Conservation (phyloP, 345 rosid genomes). For the Camelina hispida region DNA sequence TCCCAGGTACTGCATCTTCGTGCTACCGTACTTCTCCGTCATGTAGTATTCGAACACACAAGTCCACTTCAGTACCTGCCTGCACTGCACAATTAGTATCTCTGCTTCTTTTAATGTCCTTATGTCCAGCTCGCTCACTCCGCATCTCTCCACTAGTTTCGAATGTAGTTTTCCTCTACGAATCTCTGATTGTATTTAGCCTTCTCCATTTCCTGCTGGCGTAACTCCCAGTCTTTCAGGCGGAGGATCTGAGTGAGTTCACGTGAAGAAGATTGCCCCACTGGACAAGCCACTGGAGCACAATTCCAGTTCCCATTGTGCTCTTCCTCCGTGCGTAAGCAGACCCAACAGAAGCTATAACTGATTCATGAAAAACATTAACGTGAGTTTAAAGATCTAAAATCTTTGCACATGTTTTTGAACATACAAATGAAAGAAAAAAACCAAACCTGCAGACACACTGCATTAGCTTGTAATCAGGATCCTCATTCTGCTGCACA, state of each 20-base stretch:
- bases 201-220: neutral
- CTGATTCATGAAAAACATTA: slow-evolving; percentile 10
- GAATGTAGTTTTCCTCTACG: neutral
- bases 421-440: neutral
- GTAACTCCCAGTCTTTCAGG: slow-evolving; percentile 2
- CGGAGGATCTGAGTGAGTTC: neutral
- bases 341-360: slow-evolving; percentile 7
- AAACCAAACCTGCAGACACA: slow-evolving; percentile 36
- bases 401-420: neutral
- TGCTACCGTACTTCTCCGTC: neutral
- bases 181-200: neutral
- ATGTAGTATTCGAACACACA: slow-evolving; percentile 3
- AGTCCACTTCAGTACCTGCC: slow-evolving; percentile 33
- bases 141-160: neutral
- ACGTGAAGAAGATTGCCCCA: neutral
- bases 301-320: neutral
- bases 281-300: neutral
- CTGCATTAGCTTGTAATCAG: neutral
- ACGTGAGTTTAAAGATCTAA: neutral
- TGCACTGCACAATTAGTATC: slow-evolving; percentile 18
- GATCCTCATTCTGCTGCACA: neutral
- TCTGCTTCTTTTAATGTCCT: slow-evolving; percentile 13
- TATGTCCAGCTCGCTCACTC: neutral
- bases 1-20: slow-evolving; percentile 16
- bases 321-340: slow-evolving; percentile 4